phyloP scores from a whole-genome alignment of 768 basidiomycete species.

The Mycena rosella region DNA sequence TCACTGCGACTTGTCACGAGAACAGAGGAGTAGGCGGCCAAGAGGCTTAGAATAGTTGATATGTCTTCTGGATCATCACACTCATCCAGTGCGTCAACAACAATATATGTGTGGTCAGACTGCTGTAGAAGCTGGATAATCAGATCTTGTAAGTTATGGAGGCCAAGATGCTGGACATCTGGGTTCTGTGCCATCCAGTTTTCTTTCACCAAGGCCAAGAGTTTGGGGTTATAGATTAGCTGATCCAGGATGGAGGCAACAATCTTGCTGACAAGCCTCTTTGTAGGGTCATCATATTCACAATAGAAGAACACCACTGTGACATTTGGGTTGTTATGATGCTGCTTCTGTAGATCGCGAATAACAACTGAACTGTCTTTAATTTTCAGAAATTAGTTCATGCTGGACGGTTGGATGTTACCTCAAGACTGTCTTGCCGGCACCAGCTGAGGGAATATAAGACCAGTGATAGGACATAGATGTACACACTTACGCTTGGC shows the following conservation, averaged over 20 bases:
- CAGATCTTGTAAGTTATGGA: conserved; percentile 18
- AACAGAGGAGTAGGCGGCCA: conserved; percentile 8
- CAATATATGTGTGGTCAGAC: conserved; percentile 19
- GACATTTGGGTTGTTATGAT: conserved; percentile 10
- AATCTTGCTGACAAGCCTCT: conserved; percentile 17
- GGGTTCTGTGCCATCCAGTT: conserved; percentile 27
- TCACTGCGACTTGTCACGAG: conserved; percentile 26
- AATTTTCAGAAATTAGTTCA: not conserved
- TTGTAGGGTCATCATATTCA: conserved; percentile 24
- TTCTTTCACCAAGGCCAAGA: conserved; percentile 22
- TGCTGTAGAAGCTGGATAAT: conserved; percentile 24
- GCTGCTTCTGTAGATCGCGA: conserved; percentile 3
- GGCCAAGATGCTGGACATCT: conserved; percentile 26
- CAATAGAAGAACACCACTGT: conserved; percentile 30
- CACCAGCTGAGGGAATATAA: conserved; percentile 12
- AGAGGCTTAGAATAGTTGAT: not conserved
- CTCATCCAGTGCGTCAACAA: conserved; percentile 32
- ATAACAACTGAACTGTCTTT: conserved; percentile 27
- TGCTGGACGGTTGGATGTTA: not conserved
- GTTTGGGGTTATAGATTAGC: conserved; percentile 22
- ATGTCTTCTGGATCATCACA: conserved; percentile 25
- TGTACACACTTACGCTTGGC: conserved; percentile 16
- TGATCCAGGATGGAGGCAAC: conserved; percentile 30
- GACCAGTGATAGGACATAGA: not conserved
- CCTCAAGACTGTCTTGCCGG: conserved; percentile 30